These are phyloP conservation scores for Pascua guehoae DNA, from an alignment of 1,284 basidiomycete species.

Conservation along the genomic window DNA sequence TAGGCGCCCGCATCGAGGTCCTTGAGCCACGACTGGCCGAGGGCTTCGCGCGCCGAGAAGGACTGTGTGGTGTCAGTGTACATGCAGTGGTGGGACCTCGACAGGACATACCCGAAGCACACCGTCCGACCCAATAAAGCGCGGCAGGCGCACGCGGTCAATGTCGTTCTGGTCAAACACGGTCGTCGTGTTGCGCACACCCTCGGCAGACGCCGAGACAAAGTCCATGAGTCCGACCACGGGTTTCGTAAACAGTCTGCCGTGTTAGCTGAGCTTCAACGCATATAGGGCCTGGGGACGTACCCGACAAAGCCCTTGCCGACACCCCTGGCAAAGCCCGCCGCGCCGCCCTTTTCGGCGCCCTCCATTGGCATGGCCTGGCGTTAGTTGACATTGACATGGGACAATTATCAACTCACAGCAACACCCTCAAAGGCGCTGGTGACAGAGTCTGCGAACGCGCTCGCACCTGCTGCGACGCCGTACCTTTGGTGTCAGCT, in stretches of 20 bases:
- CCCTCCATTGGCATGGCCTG: conserved; percentile 83
- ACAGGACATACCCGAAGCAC: conserved; percentile 66
- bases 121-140: conserved; percentile 79
- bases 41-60: conserved; percentile 81
- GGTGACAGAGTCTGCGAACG: conserved; percentile 87
- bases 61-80: conserved; percentile 55
- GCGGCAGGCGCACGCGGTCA: conserved; percentile 83
- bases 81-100: no score
- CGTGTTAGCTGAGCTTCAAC: conserved; percentile 3
- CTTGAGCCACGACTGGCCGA: conserved; percentile 94
- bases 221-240: conserved; percentile 96
- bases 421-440: conserved; percentile 95
- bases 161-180: conserved; percentile 92
- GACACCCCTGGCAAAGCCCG: conserved; percentile 96
- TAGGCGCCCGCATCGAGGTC: conserved; percentile 72
- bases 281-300: conserved; percentile 6
- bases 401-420: conserved; percentile 53
- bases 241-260: conserved; percentile 74
- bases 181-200: conserved; percentile 96
- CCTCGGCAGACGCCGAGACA: conserved; percentile 93
- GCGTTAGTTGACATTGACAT: conserved; percentile 54
- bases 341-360: conserved; percentile 87
- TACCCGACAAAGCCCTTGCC: conserved; percentile 95
- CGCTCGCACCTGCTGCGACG: conserved; percentile 88
- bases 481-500: conserved; percentile 63